A percentile compares a stretch with the other conserved stretches of the same genome.
These are phyloP conservation scores for Aspergillus proliferans DNA, from an alignment of 2,329 filamentous ascomycete genomes.

Conservation along the genomic window DNA sequence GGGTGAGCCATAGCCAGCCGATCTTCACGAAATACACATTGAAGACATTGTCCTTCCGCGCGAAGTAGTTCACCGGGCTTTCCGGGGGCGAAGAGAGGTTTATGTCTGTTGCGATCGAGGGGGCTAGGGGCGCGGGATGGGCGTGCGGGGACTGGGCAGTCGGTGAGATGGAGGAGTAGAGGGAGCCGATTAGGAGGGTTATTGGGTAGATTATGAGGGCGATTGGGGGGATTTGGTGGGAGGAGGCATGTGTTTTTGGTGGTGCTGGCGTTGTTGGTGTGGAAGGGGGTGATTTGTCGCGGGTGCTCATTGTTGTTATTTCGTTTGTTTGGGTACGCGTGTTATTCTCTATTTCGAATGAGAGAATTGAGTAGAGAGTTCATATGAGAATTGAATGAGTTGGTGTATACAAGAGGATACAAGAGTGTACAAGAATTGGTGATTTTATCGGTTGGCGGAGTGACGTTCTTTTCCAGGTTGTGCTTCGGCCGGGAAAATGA, in stretches of 20 bases:
- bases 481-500: no score
- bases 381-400: not conserved
- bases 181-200: constrained; percentile 71
- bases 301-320: not conserved
- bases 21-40: constrained; percentile 92
- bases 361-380: not conserved
- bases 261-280: constrained; percentile 6
- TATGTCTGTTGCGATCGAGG: constrained; percentile 25
- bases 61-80: constrained; percentile 64
- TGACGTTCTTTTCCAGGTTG: no score
- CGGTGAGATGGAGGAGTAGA: constrained; percentile 75
- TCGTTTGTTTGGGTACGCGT: not conserved
- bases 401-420: not conserved
- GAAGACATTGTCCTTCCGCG: constrained; percentile 86
- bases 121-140: constrained; percentile 35
- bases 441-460: no score
- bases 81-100: constrained; percentile 16
- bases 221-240: constrained; percentile 14
- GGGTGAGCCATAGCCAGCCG: constrained; percentile 86
- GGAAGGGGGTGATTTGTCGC: not conserved
- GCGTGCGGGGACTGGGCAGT: constrained; percentile 47
- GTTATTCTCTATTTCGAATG: no score
- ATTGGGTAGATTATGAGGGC: constrained; percentile 67
- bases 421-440: not conserved
- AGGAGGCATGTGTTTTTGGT: constrained; percentile 1